Conservation (phyloP, 768 basidiomycete species). For the Naganishia vishniacii region DNA sequence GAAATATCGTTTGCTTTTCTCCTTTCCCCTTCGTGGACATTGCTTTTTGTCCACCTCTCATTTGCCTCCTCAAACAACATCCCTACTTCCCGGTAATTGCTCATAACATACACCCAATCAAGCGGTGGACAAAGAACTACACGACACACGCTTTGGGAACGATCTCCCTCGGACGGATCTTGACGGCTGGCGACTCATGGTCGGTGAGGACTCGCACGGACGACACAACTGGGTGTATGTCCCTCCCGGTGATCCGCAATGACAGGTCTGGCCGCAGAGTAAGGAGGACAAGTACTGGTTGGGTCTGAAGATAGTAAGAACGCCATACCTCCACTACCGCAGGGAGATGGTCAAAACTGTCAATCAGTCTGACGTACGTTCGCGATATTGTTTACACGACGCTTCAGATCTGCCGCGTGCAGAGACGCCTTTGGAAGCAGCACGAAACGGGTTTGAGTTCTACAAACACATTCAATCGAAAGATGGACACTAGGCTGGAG, state of each 20-base stretch:
- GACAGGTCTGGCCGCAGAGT: conserved; percentile 63
- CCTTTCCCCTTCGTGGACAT: too few relatives aligned
- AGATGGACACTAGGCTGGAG: conserved; percentile 91
- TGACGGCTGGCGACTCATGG: conserved; percentile 43
- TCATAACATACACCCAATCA: too few relatives aligned
- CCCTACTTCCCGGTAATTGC: too few relatives aligned
- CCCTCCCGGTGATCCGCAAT: conserved; percentile 31
- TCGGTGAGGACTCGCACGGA: conserved; percentile 47
- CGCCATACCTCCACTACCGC: not conserved
- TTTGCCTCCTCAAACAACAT: too few relatives aligned
- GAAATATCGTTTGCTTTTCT: too few relatives aligned
- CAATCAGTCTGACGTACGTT: too few relatives aligned
- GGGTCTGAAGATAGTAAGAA: conserved; percentile 64
- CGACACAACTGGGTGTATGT: conserved; percentile 51
- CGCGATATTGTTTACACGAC: conserved; percentile 57
- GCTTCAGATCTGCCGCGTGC: conserved; percentile 62
- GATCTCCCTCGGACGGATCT: conserved; percentile 34
- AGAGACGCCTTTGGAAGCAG: conserved; percentile 67
- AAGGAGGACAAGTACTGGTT: conserved; percentile 83
- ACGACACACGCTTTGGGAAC: too few relatives aligned
- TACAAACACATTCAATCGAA: conserved; percentile 81
- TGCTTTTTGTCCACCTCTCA: too few relatives aligned
- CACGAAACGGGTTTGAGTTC: conserved; percentile 79
- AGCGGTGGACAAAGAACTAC: too few relatives aligned
- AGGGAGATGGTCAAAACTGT: too few relatives aligned